Evolutionary conservation across 164 flowering plant genomes (phyloP).

Genomic region (Litsea cubeba): DNA sequence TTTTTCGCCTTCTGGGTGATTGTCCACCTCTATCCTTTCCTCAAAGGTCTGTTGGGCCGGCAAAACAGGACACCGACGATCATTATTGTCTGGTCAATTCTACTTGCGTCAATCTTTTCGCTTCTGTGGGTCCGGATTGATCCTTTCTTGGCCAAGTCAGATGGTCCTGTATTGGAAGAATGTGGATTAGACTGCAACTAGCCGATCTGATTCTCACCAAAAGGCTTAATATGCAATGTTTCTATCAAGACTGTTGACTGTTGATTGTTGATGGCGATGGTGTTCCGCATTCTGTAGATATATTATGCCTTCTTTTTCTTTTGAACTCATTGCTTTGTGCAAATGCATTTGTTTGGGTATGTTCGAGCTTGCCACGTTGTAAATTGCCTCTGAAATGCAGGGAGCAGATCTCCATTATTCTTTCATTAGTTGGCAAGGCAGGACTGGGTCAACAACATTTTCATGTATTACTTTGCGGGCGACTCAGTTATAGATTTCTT

Average conservation of each 20-base stretch:
- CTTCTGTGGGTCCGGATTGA: slow-evolving; percentile 61
- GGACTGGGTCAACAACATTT: slow-evolving; percentile 21
- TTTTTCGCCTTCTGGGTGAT: slow-evolving; percentile 68
- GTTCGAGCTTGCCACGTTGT: slow-evolving; percentile 10
- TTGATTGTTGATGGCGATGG: slow-evolving; percentile 6
- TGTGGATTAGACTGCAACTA: slow-evolving; percentile 58
- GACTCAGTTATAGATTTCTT: slow-evolving; percentile 26
- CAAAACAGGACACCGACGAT: slow-evolving; percentile 62
- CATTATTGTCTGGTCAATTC: slow-evolving; percentile 58
- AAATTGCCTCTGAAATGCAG: slow-evolving; percentile 15
- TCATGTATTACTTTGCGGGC: slow-evolving; percentile 21
- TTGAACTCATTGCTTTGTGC: slow-evolving; percentile 7
- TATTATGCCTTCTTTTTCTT: slow-evolving; percentile 12
- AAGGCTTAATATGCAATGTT: slow-evolving; percentile 3
- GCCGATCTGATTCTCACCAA: slow-evolving; percentile 10
- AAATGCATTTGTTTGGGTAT: slow-evolving; percentile 1
- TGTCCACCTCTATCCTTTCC: slow-evolving; percentile 62
- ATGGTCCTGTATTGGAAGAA: slow-evolving; percentile 46
- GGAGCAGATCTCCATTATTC: slow-evolving; percentile 27
- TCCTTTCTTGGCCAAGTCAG: slow-evolving; percentile 48
- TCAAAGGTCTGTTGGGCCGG: slow-evolving; percentile 56
- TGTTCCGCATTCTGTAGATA: slow-evolving; percentile 28
- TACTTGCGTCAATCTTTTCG: slow-evolving; percentile 64
- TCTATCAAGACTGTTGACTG: slow-evolving; percentile 15
- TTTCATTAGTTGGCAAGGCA: slow-evolving; percentile 31